These are phyloP conservation scores for Parathielavia appendiculata DNA, from an alignment of 495 filamentous ascomycete species.

Conservation along the genomic window DNA sequence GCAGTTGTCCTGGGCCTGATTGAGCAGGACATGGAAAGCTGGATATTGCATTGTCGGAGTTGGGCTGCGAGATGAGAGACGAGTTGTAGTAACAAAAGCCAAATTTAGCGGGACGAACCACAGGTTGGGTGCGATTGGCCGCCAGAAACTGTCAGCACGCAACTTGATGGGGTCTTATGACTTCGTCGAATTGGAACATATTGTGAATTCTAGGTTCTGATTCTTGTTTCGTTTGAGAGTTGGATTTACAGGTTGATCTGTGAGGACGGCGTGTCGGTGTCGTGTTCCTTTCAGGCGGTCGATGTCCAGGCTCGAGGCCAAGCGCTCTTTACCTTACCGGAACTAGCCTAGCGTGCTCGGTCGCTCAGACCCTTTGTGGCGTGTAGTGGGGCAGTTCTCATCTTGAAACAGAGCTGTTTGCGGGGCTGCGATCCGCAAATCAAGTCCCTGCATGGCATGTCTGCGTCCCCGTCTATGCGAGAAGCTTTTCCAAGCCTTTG, in stretches of 20 bases:
- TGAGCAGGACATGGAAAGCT: background rate
- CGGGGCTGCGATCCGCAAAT: constrained; percentile 24
- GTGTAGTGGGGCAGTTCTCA: constrained; percentile 12
- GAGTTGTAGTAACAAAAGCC: too few species aligned
- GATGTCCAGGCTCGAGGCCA: background rate
- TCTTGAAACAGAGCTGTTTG: constrained; percentile 32
- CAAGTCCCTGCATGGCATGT: background rate
- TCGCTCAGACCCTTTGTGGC: background rate
- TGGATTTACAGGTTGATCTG: background rate
- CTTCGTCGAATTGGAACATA: too few species aligned
- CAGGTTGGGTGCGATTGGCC: too few species aligned
- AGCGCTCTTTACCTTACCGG: background rate
- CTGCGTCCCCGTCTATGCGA: background rate
- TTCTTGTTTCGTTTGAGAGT: background rate
- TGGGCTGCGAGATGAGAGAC: too few species aligned
- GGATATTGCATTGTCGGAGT: too few species aligned
- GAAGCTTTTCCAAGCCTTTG: too few species aligned
- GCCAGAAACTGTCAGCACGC: too few species aligned
- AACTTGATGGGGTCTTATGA: too few species aligned
- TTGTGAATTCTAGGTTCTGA: too few species aligned
- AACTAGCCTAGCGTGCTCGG: background rate
- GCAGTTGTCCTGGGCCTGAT: background rate
- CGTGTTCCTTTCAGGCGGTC: too few species aligned
- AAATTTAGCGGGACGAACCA: too few species aligned
- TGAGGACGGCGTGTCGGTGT: background rate